Evolutionary conservation across 495 filamentous ascomycete species (phyloP), one percentile per base, ranked within the genome.

Genomic region (Annulohypoxylon maeteangense): DNA sequence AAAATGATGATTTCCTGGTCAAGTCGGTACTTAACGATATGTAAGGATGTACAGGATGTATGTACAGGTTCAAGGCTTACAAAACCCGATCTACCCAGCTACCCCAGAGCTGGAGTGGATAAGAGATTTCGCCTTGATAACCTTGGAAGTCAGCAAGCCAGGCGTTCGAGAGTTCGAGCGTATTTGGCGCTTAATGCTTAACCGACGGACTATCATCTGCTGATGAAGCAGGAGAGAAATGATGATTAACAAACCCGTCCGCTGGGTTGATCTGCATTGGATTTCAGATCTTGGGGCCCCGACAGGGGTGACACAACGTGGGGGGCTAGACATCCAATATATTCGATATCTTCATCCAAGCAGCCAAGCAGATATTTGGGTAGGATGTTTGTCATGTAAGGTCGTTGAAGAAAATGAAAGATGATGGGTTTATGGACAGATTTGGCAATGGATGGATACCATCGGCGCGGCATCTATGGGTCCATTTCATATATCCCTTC

Each of bases 231-330:
- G 14, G 44, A 62, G 68, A 71, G 58, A 63, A 63, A 72, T 51
- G 65, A 48, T 62, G 56, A 62, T 72, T 61, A 57, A 48, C 61
- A 22, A 68, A 59, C 56, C 70, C 55, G 48, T 60, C 54, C 12
- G 7, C 34, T 61, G 25, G 65, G 65, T 62, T 72, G 65, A 72
- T 72, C 70, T 67, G 42, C 64, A 57, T 65, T 72, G 61, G 61
- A 56, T 48, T 59, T 51, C 22, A 68, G 65, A 68, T 68, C 64
- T 68, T 56, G 55, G 44, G 50, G 55, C 34, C 61, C 36, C 10
- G 70, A 62, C 65, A 72, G 44, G 65, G 70, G 56, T 72, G 5
- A 57, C 55, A 72, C 54, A 62, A 60, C 65, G 70, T 72, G 65
- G 70, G 70, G 70, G 44, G 25, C 27, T 22, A 62, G 27, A 53